Conservation (phyloP, 352 stramenopile species). For the Globisporangium uncinulatum region DNA sequence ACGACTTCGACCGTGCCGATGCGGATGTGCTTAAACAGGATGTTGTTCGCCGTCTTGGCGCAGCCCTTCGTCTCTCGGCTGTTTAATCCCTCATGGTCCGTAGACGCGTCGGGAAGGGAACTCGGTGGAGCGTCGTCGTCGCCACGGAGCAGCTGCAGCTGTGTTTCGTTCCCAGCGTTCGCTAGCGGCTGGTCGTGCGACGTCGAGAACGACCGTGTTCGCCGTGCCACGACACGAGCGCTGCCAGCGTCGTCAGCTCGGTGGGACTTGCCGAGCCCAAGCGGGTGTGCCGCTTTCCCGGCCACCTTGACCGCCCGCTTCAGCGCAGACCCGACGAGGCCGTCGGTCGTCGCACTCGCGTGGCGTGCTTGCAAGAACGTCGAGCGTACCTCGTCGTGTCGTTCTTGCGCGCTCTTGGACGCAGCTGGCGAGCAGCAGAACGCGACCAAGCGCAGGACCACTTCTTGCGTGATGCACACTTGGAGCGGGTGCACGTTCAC, state of each 20-base stretch:
- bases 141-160: constrained; percentile 11
- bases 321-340: constrained; percentile 41
- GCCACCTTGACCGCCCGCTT: constrained; percentile 57
- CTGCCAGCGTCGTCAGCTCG: constrained; percentile 9
- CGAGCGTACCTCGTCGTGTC: constrained; percentile 53
- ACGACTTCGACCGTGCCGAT: constrained; percentile 72
- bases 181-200: constrained; percentile 37
- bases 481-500: constrained; percentile 84
- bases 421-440: constrained; percentile 40
- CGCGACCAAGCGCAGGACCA: constrained; percentile 59
- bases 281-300: constrained; percentile 53
- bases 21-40: constrained; percentile 78
- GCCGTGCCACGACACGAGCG: not conserved
- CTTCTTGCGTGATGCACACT: constrained; percentile 75
- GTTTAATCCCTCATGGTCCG: constrained; percentile 11
- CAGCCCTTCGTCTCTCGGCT: constrained; percentile 32
- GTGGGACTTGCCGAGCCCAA: constrained; percentile 31
- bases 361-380: constrained; percentile 46
- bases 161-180: constrained; percentile 28
- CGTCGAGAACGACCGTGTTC: constrained; percentile 9
- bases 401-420: constrained; percentile 28
- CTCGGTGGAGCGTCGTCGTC: not conserved
- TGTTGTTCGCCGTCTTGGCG: constrained; percentile 36
- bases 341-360: constrained; percentile 18
- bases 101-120: not conserved